Conservation (phyloP, 1,139 yeast species). For the Meyerozyma athensensis region DNA sequence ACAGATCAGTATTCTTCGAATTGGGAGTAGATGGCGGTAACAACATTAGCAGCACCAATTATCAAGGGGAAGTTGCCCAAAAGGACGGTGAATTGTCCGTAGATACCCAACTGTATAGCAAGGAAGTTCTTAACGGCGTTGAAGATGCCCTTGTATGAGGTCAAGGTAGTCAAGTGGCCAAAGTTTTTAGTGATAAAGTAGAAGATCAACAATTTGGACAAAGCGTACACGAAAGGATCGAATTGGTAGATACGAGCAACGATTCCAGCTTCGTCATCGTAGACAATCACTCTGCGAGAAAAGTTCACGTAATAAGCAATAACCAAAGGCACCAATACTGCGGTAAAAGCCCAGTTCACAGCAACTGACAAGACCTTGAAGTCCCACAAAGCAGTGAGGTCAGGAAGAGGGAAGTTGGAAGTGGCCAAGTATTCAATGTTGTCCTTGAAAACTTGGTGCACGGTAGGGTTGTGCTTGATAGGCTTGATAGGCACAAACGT, state of each 20-base stretch:
- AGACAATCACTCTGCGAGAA: slow-evolving; percentile 38
- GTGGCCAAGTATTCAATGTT: slow-evolving; percentile 25
- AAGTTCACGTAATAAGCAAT: slow-evolving; percentile 51
- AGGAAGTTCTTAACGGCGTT: slow-evolving; percentile 34
- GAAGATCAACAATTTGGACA: slow-evolving; percentile 44
- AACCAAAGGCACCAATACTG: slow-evolving; percentile 41
- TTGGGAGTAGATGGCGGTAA: slow-evolving; percentile 50
- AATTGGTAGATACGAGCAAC: slow-evolving; percentile 40
- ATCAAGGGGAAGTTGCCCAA: slow-evolving; percentile 49
- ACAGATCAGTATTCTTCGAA: slow-evolving; percentile 32
- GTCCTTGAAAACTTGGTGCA: slow-evolving; percentile 38
- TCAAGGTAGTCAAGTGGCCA: slow-evolving; percentile 17
- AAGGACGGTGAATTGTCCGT: slow-evolving; percentile 24
- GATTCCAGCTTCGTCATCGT: slow-evolving; percentile 20
- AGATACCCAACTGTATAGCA: slow-evolving; percentile 35
- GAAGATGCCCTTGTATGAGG: slow-evolving; percentile 29
- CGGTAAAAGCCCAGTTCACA: slow-evolving; percentile 36
- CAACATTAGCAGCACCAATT: slow-evolving; percentile 44
- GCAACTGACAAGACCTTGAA: slow-evolving; percentile 28
- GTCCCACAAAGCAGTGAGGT: slow-evolving; percentile 30
- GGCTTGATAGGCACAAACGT: slow-evolving; percentile 36
- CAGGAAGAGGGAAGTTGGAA: slow-evolving; percentile 28
- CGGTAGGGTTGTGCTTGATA: slow-evolving; percentile 31
- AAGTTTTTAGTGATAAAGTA: slow-evolving; percentile 35
- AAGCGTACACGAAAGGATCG: slow-evolving; percentile 58